phyloP scores from a whole-genome alignment of 2,329 filamentous ascomycete species.

The Apiospora sp. region DNA sequence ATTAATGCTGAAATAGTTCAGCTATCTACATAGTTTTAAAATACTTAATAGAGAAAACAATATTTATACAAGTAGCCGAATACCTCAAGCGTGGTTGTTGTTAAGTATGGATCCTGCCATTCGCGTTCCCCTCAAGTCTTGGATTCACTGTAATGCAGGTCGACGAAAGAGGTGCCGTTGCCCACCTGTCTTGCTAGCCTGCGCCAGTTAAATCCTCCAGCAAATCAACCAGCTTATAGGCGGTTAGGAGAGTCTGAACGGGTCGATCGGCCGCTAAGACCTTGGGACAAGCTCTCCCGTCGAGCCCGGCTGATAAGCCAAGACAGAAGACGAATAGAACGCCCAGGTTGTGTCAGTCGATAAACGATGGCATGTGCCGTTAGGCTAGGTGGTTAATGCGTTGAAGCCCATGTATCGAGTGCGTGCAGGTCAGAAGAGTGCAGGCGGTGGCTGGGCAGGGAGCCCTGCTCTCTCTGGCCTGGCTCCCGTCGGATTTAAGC shows the following conservation, averaged over 20 bases:
- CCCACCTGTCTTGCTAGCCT: not conserved
- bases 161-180: not conserved
- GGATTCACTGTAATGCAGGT: not conserved
- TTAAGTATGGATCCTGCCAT: not conserved
- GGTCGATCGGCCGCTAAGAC: slow-evolving; percentile 15
- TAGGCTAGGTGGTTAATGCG: slow-evolving; percentile 3
- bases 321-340: not conserved
- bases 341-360: not conserved
- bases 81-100: too few species aligned
- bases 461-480: not conserved
- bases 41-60: too few species aligned
- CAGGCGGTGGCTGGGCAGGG: not conserved
- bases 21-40: not conserved
- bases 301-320: not conserved
- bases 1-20: not conserved
- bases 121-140: not conserved
- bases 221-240: not conserved
- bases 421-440: not conserved
- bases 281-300: slow-evolving; percentile 6
- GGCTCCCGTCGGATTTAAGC: slow-evolving; percentile 7
- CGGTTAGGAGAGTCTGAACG: not conserved
- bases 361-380: not conserved
- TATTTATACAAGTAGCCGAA: too few species aligned
- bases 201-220: not conserved
- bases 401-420: not conserved